Evolutionary conservation across 2,329 filamentous ascomycete species (phyloP).

Genomic region (Trichoderma polysporum): DNA sequence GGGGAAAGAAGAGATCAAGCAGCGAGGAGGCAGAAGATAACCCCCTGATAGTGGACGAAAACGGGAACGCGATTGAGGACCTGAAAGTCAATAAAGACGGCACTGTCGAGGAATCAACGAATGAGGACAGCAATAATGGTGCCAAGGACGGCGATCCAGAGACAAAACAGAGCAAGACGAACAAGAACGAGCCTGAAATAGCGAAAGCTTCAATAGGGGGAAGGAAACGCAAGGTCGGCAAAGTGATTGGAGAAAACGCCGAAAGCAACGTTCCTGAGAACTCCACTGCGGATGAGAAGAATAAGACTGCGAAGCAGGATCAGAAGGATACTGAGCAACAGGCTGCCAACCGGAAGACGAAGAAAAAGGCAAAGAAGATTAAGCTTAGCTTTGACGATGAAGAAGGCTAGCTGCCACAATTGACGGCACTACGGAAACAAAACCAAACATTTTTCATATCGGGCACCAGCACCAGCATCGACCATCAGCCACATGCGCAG

Average conservation of each 20-base stretch:
- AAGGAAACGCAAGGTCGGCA: constrained; percentile 55
- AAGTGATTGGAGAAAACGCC: constrained; percentile 36
- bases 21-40: constrained; percentile 75
- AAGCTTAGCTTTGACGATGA: constrained; percentile 68
- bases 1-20: constrained; percentile 54
- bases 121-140: constrained; percentile 26
- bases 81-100: constrained; percentile 48
- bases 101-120: constrained; percentile 36
- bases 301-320: constrained; percentile 20
- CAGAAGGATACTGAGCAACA: constrained; percentile 25
- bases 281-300: constrained; percentile 19
- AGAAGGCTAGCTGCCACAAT: constrained; percentile 37
- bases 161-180: constrained; percentile 32
- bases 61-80: constrained; percentile 59
- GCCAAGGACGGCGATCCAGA: constrained; percentile 35
- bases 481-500: background rate
- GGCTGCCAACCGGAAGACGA: constrained; percentile 37
- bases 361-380: constrained; percentile 62
- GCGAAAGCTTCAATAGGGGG: constrained; percentile 35
- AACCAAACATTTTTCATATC: background rate
- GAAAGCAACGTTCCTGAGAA: constrained; percentile 27
- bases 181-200: constrained; percentile 27
- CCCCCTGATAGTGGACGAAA: constrained; percentile 72
- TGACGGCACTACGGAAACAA: background rate
- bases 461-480: background rate